A percentile compares a stretch with the other conserved stretches of the same genome.
Evolutionary conservation across 1,284 basidiomycete genomes (phyloP).

Genomic region (Porodaedalea pini): DNA sequence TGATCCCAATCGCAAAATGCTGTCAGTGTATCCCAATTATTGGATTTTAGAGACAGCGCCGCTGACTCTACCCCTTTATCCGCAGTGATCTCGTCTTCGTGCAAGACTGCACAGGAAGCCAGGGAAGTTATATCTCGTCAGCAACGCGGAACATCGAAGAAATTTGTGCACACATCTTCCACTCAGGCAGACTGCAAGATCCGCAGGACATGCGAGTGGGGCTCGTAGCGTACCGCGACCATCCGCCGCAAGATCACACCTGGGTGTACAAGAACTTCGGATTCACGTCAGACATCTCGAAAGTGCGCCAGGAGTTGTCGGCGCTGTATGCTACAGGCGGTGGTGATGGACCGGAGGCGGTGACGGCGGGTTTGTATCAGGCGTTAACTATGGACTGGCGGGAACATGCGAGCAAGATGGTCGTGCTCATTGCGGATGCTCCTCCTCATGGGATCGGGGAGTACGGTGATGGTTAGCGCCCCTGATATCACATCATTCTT

Average conservation of each 20-base stretch:
- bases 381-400: slow-evolving; percentile 91
- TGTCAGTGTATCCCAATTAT: slow-evolving; percentile 47
- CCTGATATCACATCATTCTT: slow-evolving; percentile 11
- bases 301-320: slow-evolving; percentile 84
- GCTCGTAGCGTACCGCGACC: slow-evolving; percentile 88
- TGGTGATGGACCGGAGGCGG: slow-evolving; percentile 97
- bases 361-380: slow-evolving; percentile 91
- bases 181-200: slow-evolving; percentile 85
- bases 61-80: slow-evolving; percentile 19
- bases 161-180: slow-evolving; percentile 94
- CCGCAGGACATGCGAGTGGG: slow-evolving; percentile 89
- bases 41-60: slow-evolving; percentile 7
- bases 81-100: slow-evolving; percentile 83
- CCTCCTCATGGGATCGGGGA: slow-evolving; percentile 94
- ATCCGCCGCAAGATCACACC: slow-evolving; percentile 93
- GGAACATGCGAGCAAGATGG: slow-evolving; percentile 87
- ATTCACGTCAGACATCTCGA: slow-evolving; percentile 87
- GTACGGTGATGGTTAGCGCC: slow-evolving; percentile 77
- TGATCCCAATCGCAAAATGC: slow-evolving; percentile 53
- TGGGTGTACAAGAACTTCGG: slow-evolving; percentile 92
- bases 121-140: slow-evolving; percentile 79
- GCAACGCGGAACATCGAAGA: slow-evolving; percentile 98
- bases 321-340: slow-evolving; percentile 90
- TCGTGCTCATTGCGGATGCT: slow-evolving; percentile 94
- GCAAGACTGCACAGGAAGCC: slow-evolving; percentile 89